Evolutionary conservation across 495 filamentous ascomycete species (phyloP).

Genomic region (Penicillium longicatenatum): DNA sequence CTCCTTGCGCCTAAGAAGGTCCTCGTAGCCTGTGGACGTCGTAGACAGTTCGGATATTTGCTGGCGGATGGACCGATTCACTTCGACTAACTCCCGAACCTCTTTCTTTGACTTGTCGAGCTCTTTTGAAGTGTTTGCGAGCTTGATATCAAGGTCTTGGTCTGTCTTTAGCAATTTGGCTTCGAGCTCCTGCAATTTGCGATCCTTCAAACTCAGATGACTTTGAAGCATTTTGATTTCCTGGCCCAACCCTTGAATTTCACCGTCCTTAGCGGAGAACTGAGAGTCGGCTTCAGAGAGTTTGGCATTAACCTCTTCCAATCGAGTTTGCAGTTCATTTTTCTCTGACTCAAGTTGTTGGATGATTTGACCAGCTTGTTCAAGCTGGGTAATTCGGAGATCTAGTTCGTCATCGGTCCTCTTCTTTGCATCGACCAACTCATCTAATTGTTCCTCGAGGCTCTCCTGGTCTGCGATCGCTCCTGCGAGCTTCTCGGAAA

Average conservation of each 20-base stretch:
- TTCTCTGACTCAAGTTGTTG: constrained; percentile 82
- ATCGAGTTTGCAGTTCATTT: constrained; percentile 63
- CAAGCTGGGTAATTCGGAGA: constrained; percentile 75
- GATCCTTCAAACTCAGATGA: constrained; percentile 84
- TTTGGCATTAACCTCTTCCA: constrained; percentile 66
- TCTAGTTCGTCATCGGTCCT: constrained; percentile 84
- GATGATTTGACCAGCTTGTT: constrained; percentile 89
- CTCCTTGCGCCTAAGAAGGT: constrained; percentile 88
- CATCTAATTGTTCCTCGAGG: constrained; percentile 90
- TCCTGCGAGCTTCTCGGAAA: constrained; percentile 87
- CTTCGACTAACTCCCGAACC: constrained; percentile 72
- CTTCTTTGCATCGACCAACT: constrained; percentile 85
- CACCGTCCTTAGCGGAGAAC: constrained; percentile 67
- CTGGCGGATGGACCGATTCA: constrained; percentile 82
- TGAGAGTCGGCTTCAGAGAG: constrained; percentile 65
- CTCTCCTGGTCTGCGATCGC: constrained; percentile 95
- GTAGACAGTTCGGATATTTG: constrained; percentile 85
- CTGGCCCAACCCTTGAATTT: constrained; percentile 71
- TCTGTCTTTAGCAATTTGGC: constrained; percentile 80
- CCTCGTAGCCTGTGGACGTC: constrained; percentile 93
- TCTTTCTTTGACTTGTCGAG: constrained; percentile 69
- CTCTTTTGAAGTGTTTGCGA: constrained; percentile 80
- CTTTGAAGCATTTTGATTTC: constrained; percentile 93
- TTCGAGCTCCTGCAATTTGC: constrained; percentile 87
- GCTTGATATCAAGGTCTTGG: constrained; percentile 86